These are phyloP conservation scores for Hirsutella rhossiliensis DNA, from an alignment of 2,329 filamentous ascomycete genomes.

Conservation along the genomic window DNA sequence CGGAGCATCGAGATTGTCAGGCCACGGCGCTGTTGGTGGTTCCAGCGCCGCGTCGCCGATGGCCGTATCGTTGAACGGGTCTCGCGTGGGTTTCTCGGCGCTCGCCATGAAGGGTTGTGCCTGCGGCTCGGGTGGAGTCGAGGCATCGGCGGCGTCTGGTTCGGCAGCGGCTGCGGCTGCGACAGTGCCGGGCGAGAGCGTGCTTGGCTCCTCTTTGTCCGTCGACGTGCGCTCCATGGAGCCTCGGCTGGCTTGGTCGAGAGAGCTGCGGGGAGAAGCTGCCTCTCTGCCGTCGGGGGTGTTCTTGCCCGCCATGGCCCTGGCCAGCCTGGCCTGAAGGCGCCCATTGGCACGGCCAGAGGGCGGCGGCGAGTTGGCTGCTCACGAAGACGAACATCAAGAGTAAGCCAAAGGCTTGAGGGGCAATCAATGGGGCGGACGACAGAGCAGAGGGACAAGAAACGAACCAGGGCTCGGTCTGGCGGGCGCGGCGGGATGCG, in stretches of 20 bases:
- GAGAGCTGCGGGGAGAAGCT: constrained; percentile 22
- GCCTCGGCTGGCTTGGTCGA: constrained; percentile 18
- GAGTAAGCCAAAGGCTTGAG: neutral
- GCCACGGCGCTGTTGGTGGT: too few relatives aligned
- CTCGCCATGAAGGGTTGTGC: too few relatives aligned
- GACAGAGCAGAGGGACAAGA: neutral
- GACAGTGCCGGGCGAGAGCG: constrained; percentile 2
- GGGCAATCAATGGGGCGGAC: neutral
- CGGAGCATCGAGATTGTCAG: neutral
- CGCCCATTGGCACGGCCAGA: constrained; percentile 60
- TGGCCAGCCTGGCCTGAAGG: constrained; percentile 79
- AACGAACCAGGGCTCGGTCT: constrained; percentile 13
- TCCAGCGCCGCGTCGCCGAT: too few relatives aligned
- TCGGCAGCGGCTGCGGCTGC: neutral
- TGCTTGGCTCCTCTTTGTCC: constrained; percentile 11
- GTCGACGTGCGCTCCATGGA: constrained; percentile 17
- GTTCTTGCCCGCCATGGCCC: constrained; percentile 67
- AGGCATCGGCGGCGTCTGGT: neutral
- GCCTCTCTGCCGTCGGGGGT: constrained; percentile 29
- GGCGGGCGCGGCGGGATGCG: constrained; percentile 11
- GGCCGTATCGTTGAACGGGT: too few relatives aligned
- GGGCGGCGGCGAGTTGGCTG: constrained; percentile 47
- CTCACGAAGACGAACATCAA: constrained; percentile 1
- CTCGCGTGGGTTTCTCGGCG: too few relatives aligned
- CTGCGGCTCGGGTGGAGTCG: neutral